These are phyloP conservation scores for Simmondsia chinensis DNA, from an alignment of 148 eudicot genomes.

Conservation along the genomic window DNA sequence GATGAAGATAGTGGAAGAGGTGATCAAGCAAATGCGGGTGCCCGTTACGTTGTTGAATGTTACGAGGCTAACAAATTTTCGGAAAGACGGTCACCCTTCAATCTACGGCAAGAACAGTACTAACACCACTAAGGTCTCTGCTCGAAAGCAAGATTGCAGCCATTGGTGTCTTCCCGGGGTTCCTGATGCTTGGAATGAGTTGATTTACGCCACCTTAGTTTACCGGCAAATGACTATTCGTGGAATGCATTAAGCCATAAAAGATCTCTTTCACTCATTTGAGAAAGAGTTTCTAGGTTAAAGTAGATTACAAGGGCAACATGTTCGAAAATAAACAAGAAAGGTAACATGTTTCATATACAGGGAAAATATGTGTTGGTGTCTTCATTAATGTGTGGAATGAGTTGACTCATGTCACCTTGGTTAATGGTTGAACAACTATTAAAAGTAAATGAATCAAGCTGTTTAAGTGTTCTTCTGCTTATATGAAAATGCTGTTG, in stretches of 20 bases:
- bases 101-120: slow-evolving; percentile 49
- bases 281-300: no score
- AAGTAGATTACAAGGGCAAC: no score
- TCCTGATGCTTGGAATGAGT: slow-evolving; percentile 98
- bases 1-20: slow-evolving; percentile 86
- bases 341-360: no score
- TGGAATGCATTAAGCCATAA: neutral
- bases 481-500: no score
- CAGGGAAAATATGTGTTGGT: no score
- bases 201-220: slow-evolving; percentile 62
- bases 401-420: no score
- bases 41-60: slow-evolving; percentile 66
- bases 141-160: slow-evolving; percentile 82
- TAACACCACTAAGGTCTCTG: slow-evolving; percentile 33
- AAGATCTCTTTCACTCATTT: no score
- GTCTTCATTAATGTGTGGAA: no score
- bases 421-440: no score
- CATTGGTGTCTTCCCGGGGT: slow-evolving; percentile 99
- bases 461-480: no score
- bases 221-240: slow-evolving; percentile 14
- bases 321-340: no score
- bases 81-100: slow-evolving; percentile 95
- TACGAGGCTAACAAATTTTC: slow-evolving; percentile 69
- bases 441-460: no score
- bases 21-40: slow-evolving; percentile 46